These are phyloP conservation scores for Lactifluus rugatus DNA, from an alignment of 768 basidiomycete species.

Conservation along the genomic window DNA sequence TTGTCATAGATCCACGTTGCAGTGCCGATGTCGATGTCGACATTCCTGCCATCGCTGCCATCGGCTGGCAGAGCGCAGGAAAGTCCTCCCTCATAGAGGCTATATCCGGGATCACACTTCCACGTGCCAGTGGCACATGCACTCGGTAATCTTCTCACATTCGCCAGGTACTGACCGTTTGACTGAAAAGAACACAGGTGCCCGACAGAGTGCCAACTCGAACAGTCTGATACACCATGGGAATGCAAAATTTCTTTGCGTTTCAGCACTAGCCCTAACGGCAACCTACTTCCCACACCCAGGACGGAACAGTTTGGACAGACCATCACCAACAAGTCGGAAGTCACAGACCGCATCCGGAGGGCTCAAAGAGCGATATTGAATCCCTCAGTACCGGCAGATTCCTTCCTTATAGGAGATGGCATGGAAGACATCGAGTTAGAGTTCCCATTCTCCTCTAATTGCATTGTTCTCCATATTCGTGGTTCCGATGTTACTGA, in stretches of 20 bases:
- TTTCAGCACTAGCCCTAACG: slow-evolving; percentile 23
- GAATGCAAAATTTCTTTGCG: slow-evolving; percentile 28
- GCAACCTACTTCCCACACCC: slow-evolving; percentile 27
- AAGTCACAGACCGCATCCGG: slow-evolving; percentile 58
- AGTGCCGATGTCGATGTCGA: slow-evolving; percentile 64
- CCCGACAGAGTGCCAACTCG: slow-evolving; percentile 30
- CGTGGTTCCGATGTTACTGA: slow-evolving; percentile 32
- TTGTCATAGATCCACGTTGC: not conserved
- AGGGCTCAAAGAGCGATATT: slow-evolving; percentile 58
- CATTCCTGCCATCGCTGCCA: slow-evolving; percentile 62
- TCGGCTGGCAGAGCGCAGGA: slow-evolving; percentile 64
- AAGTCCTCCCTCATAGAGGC: slow-evolving; percentile 73
- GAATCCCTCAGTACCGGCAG: slow-evolving; percentile 35
- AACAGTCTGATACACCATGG: slow-evolving; percentile 25
- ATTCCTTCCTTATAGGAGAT: slow-evolving; percentile 32
- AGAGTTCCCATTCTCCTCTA: slow-evolving; percentile 29
- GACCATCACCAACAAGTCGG: slow-evolving; percentile 38
- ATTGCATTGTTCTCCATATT: slow-evolving; percentile 32
- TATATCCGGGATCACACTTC: slow-evolving; percentile 62
- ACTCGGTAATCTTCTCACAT: slow-evolving; percentile 40
- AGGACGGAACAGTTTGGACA: slow-evolving; percentile 23
- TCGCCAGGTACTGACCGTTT: not conserved
- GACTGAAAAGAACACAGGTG: slow-evolving; percentile 23
- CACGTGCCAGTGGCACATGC: slow-evolving; percentile 63
- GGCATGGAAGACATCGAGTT: slow-evolving; percentile 23